Percentiles rank a stretch among this genome's conserved stretches.
Evolutionary conservation across 1,139 yeast species (phyloP).

Genomic region (Suhomyces anneliseae): DNA sequence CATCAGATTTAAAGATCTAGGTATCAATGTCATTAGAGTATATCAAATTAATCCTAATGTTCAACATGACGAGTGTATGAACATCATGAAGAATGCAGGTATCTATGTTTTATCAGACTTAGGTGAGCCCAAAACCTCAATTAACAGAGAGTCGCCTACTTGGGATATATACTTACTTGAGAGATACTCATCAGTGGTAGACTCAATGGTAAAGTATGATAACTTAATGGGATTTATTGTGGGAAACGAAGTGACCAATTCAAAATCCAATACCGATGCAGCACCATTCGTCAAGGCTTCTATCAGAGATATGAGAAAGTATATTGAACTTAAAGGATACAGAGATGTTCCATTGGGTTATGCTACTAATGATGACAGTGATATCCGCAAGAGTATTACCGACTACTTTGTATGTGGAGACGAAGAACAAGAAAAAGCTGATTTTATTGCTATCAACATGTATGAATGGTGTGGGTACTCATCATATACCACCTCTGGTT

Average conservation of each 20-base stretch:
- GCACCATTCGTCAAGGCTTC: slow-evolving; percentile 66
- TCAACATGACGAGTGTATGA: slow-evolving; percentile 57
- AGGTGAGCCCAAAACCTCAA: slow-evolving; percentile 53
- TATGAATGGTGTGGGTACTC: slow-evolving; percentile 73
- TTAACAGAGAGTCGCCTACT: slow-evolving; percentile 47
- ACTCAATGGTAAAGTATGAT: slow-evolving; percentile 46
- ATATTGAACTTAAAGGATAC: slow-evolving; percentile 43
- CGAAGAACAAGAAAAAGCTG: slow-evolving; percentile 24
- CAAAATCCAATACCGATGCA: slow-evolving; percentile 46
- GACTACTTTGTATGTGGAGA: slow-evolving; percentile 52
- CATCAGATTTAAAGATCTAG: slow-evolving; percentile 45
- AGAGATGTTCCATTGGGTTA: slow-evolving; percentile 62
- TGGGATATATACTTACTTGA: slow-evolving; percentile 44
- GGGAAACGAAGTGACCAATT: slow-evolving; percentile 62
- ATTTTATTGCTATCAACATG: slow-evolving; percentile 61
- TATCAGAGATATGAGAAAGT: slow-evolving; percentile 53
- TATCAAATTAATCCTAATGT: slow-evolving; percentile 53
- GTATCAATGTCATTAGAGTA: slow-evolving; percentile 55
- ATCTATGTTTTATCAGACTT: slow-evolving; percentile 57
- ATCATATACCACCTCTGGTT: slow-evolving; percentile 55
- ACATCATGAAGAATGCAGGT: slow-evolving; percentile 51
- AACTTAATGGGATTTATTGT: slow-evolving; percentile 60
- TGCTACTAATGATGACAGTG: slow-evolving; percentile 59
- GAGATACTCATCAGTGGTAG: slow-evolving; percentile 50
- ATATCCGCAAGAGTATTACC: slow-evolving; percentile 46